Percentiles rank a stretch among this genome's conserved stretches.
These are phyloP conservation scores for Boletus coccyginus DNA, from an alignment of 768 basidiomycete species.

Conservation along the genomic window DNA sequence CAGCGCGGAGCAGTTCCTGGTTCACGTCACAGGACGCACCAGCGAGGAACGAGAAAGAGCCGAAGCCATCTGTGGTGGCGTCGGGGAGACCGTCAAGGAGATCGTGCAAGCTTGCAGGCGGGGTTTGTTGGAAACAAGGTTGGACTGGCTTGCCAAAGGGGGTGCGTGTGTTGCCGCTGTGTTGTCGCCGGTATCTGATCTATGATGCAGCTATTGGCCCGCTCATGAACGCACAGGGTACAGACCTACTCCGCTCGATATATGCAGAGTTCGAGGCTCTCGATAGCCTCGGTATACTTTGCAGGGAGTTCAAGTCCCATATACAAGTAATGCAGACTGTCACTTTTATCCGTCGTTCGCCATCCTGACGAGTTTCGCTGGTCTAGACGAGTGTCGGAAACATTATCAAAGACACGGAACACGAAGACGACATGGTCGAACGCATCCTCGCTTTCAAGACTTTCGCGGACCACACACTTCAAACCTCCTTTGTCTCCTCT, in stretches of 20 bases:
- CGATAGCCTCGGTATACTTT: conserved; percentile 49
- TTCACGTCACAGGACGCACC: conserved; percentile 42
- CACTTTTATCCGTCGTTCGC: background rate
- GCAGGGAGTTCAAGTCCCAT: conserved; percentile 58
- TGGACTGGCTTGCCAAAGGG: conserved; percentile 44
- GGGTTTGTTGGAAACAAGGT: conserved; percentile 44
- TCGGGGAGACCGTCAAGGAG: conserved; percentile 46
- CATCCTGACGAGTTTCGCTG: background rate
- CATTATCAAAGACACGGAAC: conserved; percentile 62
- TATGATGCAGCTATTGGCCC: conserved; percentile 45
- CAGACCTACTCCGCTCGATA: conserved; percentile 46
- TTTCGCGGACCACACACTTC: conserved; percentile 50
- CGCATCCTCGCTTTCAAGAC: conserved; percentile 67
- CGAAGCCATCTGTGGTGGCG: conserved; percentile 43
- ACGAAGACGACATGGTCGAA: conserved; percentile 78
- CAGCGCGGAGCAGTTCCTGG: conserved; percentile 53
- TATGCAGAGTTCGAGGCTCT: conserved; percentile 64
- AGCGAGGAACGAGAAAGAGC: conserved; percentile 58
- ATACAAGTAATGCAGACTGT: conserved; percentile 44
- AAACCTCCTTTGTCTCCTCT: conserved; percentile 47
- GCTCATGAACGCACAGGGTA: conserved; percentile 48
- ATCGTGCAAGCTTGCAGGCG: conserved; percentile 54
- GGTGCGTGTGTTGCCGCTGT: conserved; percentile 34
- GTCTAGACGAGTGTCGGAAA: conserved; percentile 51
- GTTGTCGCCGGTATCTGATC: conserved; percentile 26